Percentiles rank a stretch among this genome's conserved stretches.
Conservation (phyloP, 306 rosid genomes). For the Dryas octopetala region DNA sequence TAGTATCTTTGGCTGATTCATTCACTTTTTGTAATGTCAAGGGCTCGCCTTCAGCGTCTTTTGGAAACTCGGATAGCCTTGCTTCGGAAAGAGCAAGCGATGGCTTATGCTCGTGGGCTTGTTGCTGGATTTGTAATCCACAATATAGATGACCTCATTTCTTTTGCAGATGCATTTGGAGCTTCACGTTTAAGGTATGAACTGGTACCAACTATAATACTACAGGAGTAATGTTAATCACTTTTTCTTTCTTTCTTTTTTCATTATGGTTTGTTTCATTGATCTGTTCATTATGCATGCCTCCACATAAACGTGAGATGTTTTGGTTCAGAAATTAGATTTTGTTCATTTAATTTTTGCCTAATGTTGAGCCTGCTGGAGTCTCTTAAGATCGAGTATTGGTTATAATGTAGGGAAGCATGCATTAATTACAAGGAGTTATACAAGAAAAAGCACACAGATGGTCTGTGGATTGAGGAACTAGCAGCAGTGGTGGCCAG, state of each 20-base stretch:
- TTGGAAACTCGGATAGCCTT: conserved; percentile 50
- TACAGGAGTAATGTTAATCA: not conserved
- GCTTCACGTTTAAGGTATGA: conserved; percentile 57
- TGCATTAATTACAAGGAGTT: conserved; percentile 18
- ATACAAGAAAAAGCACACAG: conserved; percentile 20
- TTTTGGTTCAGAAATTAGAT: not conserved
- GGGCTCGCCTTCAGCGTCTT: conserved; percentile 55
- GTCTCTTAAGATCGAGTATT: not conserved
- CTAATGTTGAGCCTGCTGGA: not conserved
- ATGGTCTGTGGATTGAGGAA: conserved; percentile 20
- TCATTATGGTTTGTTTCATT: not conserved
- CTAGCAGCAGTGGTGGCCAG: conserved; percentile 19
- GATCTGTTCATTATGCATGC: not conserved
- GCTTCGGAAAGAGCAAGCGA: conserved; percentile 65
- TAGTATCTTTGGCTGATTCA: conserved; percentile 18
- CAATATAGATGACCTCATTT: conserved; percentile 48
- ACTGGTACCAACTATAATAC: not conserved
- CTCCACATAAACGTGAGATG: not conserved
- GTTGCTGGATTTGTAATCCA: conserved; percentile 63
- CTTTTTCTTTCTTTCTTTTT: not conserved
- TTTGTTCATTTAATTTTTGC: not conserved
- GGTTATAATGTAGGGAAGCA: conserved; percentile 20
- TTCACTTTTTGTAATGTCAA: conserved; percentile 23
- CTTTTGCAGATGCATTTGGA: conserved; percentile 69
- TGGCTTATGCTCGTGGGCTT: conserved; percentile 71